phyloP scores from a whole-genome alignment of 2,329 filamentous ascomycete species.

The Dactylonectria macrodidyma region DNA sequence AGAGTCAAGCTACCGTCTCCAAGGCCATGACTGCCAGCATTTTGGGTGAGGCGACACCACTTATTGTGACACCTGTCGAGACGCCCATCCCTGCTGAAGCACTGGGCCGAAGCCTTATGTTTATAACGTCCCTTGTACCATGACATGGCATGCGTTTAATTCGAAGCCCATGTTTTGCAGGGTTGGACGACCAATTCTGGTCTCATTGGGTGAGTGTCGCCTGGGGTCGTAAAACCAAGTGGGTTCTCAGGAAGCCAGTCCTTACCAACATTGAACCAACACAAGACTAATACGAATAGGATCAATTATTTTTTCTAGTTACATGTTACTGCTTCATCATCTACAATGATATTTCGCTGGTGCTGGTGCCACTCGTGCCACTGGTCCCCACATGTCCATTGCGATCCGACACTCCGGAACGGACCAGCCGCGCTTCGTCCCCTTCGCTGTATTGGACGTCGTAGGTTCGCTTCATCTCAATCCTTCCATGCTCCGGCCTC shows the following conservation, averaged over 20 bases:
- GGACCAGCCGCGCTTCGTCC: slow-evolving; percentile 41
- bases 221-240: no score
- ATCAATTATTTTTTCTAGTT: not conserved
- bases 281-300: not conserved
- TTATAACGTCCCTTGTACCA: not conserved
- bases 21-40: not conserved
- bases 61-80: no score
- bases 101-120: not conserved
- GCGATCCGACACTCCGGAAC: slow-evolving; percentile 31
- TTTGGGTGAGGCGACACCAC: no score
- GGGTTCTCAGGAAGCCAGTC: no score
- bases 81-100: no score
- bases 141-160: no score
- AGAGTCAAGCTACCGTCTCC: not conserved
- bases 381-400: slow-evolving; percentile 14
- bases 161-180: no score
- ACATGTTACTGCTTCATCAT: slow-evolving; percentile 1
- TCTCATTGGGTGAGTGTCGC: no score
- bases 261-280: not conserved
- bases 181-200: no score
- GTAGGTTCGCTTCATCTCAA: slow-evolving; percentile 45
- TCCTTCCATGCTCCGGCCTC: slow-evolving; percentile 40
- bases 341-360: slow-evolving; percentile 31
- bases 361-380: slow-evolving; percentile 19
- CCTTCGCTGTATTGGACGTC: slow-evolving; percentile 44